Base-by-base conservation (phyloP, 495 filamentous ascomycete species). In the Parmelia sp. region DNA sequence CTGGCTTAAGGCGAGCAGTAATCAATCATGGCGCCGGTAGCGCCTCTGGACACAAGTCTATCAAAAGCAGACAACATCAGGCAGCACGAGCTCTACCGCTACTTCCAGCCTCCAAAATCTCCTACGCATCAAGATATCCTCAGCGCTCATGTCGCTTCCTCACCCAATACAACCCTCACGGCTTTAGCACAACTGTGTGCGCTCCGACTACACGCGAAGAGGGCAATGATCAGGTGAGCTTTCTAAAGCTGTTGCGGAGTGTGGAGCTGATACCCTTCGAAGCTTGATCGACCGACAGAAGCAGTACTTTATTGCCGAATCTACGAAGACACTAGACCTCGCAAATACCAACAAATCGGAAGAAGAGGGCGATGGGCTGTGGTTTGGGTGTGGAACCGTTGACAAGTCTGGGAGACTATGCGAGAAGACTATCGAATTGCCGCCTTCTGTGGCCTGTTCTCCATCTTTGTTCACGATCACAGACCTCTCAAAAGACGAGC, bases 261-360 rank as follows among this genome's bases (percentile, higher is more conserved):
- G 29, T 31, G 21, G 21, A 15, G 67, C 72, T 63, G 44, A 69
- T 62, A 63, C 21, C 37, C 10, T 0, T 4, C 25, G 10, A 39
- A 76, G 74, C 63, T 57, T 80, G 40, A 73, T 79, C 45, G 75
- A 75, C 55, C 69, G 63, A 35, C 65, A 75, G 17, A 74, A 61
- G 21, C 76, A 86, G 69, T 84, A 82, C 57, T 82, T 84, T 44
- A 71, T 86, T 37, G 83, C 83, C 5, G 82, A 86, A 66, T 73
- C 77, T 31, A 79, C 80, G 5, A 79, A 78, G 62, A 78, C 74
- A 4, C 64, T 78, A 17, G 65, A 74, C 44, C 68, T 77, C 0
- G 63, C 64, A 8, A 70, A 75, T 58, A 75, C 63, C 58, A 60
- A 61, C 15, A 68, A 72, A 33, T 76, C 73, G 64, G 74, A 78